Base-by-base conservation (phyloP, 768 basidiomycete genomes). In the Suillus subaureus region DNA sequence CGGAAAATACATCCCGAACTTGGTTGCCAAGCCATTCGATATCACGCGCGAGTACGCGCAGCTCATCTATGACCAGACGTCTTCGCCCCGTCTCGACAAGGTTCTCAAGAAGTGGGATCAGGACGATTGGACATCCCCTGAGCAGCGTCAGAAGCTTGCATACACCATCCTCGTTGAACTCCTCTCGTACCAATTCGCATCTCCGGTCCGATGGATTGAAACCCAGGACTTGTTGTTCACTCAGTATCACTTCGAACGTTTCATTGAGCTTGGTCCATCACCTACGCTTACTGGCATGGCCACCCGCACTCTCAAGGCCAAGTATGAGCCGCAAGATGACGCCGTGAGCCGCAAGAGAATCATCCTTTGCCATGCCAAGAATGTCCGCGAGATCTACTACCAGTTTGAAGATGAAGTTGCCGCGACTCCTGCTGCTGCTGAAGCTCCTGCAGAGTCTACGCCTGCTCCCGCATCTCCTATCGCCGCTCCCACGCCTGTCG, bases 161-260 rank as follows among this genome's bases (percentile, higher is more conserved):
- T 99, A 99, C 76, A 91, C 90, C 70, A 96, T 98, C 74, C 89
- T 99, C 65, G 96, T 99, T 67, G 97, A 99, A 75, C 87, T 99
- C 55, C 84, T 99, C 58, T 94, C 97, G 16, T 99, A 99, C 75
- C 97, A 99, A 76, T 99, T 97, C 71, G 96, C 97, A 0, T 99
- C 97, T 1, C 96, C 97, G 8, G 97, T 99, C 23, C 92, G 96
- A 60, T 99, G 97, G 97, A 99, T 99, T 72, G 93, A 99, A 81
- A 99, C 97, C 0, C 97, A 99, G 75, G 97, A 99, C 73, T 85
- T 92, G 31, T 85, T 99, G 64, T 99, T 99, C 83, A 85, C 84
- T 12, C 78, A 88, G 11, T 97, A 88, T 83, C 82, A 83, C 54
- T 97, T 97, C 72, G 97, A 98, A 78, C 89, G 97, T 18, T 84